Base-by-base conservation (phyloP, 495 filamentous ascomycete species). In the Terfezia claveryi region DNA sequence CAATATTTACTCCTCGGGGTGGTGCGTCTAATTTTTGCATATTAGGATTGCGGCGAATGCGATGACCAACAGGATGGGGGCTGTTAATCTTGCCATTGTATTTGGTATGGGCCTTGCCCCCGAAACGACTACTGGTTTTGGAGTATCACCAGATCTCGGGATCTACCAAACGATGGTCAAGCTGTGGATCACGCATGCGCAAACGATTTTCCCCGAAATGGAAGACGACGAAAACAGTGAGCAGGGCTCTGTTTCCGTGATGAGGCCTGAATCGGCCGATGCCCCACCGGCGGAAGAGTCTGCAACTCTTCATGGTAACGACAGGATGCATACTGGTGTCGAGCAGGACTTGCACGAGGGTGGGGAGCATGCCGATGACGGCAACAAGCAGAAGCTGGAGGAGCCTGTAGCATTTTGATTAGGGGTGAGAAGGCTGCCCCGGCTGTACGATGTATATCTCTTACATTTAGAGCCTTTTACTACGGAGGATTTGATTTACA, bases 21-120 rank as follows among this genome's bases (percentile, higher is more conserved):
- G 53, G 9, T 50, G 37, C 38, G 3, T 5, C 41, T 46, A 46
- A 46, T 8, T 0, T 49, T 50, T 10, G 20, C 20, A 20, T 16
- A 41, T 52, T 50, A 67, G 65, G 52, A 61, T 67, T 55, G 57
- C 64, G 27, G 50, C 56, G 10, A 64, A 67, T 50, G 59, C 59
- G 20, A 20, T 50, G 17, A 58, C 57, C 20, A 67, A 67, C 54
- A 67, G 64, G 50, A 67, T 67, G 65, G 57, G 56, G 55, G 64
- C 62, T 10, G 62, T 64, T 46, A 67, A 67, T 38, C 64, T 67
- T 36, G 65, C 65, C 12, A 66, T 67, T 55, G 64, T 67, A 16
- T 67, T 67, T 54, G 65, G 65, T 23, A 66, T 67, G 64, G 64
- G 64, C 20, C 58, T 67, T 37, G 62, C 64, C 12, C 63, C 60